Evolutionary conservation across 768 basidiomycete genomes (phyloP).

Genomic region (Trametes elegans): DNA sequence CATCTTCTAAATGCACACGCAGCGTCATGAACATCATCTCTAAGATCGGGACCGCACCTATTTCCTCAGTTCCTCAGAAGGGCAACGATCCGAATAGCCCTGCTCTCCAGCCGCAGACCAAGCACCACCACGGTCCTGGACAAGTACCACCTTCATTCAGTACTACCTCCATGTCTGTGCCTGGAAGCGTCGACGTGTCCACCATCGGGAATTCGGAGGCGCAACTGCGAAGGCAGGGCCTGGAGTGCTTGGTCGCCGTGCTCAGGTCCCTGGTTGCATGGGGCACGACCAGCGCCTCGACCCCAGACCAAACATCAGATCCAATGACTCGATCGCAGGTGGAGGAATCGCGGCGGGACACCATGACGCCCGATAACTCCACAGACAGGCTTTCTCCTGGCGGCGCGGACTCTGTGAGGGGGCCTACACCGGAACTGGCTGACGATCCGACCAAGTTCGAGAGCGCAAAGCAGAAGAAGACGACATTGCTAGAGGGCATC

Average conservation of each 20-base stretch:
- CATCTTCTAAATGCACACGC: no score
- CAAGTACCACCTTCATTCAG: conserved; percentile 62
- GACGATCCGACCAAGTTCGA: conserved; percentile 94
- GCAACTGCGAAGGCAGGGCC: conserved; percentile 84
- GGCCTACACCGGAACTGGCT: conserved; percentile 72
- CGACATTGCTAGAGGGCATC: conserved; percentile 89
- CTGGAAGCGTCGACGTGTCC: conserved; percentile 67
- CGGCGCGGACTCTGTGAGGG: conserved; percentile 53
- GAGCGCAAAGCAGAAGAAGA: conserved; percentile 95
- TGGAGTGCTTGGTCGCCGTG: conserved; percentile 91
- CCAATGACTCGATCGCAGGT: conserved; percentile 46
- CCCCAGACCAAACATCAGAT: conserved; percentile 43
- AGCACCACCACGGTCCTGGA: conserved; percentile 36
- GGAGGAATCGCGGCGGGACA: conserved; percentile 55
- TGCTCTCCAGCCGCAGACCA: conserved; percentile 50
- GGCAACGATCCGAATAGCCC: conserved; percentile 60
- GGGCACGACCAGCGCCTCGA: conserved; percentile 55
- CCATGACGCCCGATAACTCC: conserved; percentile 54
- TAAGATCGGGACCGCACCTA: conserved; percentile 72
- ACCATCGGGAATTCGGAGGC: conserved; percentile 72
- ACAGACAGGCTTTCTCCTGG: conserved; percentile 51
- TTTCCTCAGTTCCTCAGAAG: conserved; percentile 48
- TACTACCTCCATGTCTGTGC: conserved; percentile 60
- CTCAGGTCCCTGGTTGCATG: conserved; percentile 88
- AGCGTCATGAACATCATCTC: conserved; percentile 96